Evolutionary conservation across 2,329 filamentous ascomycete genomes (phyloP).

Genomic region (Penicillium sp.): DNA sequence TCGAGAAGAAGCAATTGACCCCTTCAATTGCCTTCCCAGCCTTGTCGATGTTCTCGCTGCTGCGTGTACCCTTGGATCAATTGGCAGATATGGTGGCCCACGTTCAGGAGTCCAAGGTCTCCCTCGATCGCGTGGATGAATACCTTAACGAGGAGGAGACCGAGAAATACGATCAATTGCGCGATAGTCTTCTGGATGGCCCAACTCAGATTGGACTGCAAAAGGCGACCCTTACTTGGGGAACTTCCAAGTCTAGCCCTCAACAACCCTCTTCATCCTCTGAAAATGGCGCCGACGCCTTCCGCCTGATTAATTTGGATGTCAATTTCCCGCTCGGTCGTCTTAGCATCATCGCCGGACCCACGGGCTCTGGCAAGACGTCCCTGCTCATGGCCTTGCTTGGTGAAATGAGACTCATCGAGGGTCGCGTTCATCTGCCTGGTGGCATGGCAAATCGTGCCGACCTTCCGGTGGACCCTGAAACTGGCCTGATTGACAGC

Average conservation of each 20-base stretch:
- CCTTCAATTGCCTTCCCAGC: constrained; percentile 95
- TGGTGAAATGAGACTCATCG: constrained; percentile 88
- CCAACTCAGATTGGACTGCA: constrained; percentile 79
- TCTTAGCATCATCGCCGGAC: constrained; percentile 88
- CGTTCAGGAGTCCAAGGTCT: constrained; percentile 96
- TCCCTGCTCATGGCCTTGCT: constrained; percentile 93
- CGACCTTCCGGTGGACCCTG: constrained; percentile 75
- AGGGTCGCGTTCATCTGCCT: constrained; percentile 79
- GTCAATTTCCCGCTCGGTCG: constrained; percentile 80
- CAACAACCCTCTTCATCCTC: constrained; percentile 57
- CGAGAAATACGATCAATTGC: constrained; percentile 86
- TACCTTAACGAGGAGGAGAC: constrained; percentile 93
- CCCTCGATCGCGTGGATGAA: constrained; percentile 92
- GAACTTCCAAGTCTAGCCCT: constrained; percentile 54
- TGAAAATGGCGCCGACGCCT: constrained; percentile 68
- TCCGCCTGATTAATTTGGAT: constrained; percentile 79
- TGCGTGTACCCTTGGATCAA: constrained; percentile 90
- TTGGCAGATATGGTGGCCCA: constrained; percentile 98
- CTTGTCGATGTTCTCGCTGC: constrained; percentile 89
- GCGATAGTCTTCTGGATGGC: constrained; percentile 66
- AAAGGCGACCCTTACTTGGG: constrained; percentile 86
- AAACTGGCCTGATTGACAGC: constrained; percentile 84
- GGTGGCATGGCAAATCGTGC: constrained; percentile 77
- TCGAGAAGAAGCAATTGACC: constrained; percentile 85
- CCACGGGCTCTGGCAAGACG: constrained; percentile 93